Conservation (phyloP, 352 stramenopile species). For the Thalassiosira ordinaria region DNA sequence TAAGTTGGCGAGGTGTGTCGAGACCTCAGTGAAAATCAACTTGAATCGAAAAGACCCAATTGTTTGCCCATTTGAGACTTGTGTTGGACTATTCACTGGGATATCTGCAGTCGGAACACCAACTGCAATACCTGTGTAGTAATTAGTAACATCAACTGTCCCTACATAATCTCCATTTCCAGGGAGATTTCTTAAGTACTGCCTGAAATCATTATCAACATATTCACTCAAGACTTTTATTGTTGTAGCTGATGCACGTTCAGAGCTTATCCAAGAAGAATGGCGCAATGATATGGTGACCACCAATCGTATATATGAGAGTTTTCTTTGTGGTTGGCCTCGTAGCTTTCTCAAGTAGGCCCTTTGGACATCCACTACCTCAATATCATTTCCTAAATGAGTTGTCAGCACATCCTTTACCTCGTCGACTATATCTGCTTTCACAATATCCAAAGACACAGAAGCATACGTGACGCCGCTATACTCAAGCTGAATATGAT, state of each 20-base stretch:
- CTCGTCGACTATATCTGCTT: neutral
- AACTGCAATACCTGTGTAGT: conserved; percentile 1
- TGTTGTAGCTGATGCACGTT: neutral
- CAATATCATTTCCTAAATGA: conserved; percentile 7
- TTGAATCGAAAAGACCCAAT: conserved; percentile 4
- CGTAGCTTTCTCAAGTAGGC: neutral
- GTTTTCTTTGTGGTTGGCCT: neutral
- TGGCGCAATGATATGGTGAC: neutral
- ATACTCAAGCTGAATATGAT: neutral
- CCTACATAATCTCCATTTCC: conserved; percentile 15
- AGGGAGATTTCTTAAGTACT: conserved; percentile 7
- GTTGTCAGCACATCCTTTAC: neutral
- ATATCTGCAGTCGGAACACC: neutral
- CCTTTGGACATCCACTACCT: neutral
- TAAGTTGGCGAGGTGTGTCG: neutral
- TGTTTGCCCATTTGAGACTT: neutral
- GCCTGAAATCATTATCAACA: conserved; percentile 8
- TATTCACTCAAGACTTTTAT: neutral
- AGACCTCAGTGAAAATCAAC: conserved; percentile 8
- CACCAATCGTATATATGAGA: conserved; percentile 3
- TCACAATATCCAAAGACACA: neutral
- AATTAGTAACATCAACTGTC: neutral
- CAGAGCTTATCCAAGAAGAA: neutral
- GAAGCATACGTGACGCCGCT: neutral
- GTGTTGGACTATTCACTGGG: neutral